These are phyloP conservation scores for Gracilaria gracilis DNA, from an alignment of 23 red algal genomes.

Conservation along the genomic window DNA sequence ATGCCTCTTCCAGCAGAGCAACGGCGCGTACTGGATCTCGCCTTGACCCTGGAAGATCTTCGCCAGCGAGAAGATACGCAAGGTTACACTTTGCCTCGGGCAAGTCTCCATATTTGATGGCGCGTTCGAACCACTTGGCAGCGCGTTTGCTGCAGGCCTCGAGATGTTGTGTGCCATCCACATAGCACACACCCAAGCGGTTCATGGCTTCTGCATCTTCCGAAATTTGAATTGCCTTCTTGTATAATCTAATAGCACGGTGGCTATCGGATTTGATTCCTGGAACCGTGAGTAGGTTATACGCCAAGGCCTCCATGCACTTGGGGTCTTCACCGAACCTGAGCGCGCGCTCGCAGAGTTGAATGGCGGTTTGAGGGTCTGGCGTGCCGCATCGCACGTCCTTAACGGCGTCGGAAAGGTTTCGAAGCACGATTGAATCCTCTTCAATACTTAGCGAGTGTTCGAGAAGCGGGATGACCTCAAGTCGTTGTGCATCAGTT, in stretches of 20 bases:
- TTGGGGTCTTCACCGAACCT: slow-evolving; percentile 21
- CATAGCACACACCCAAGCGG: background rate
- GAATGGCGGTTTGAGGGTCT: background rate
- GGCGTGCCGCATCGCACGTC: background rate
- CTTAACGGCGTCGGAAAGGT: slow-evolving; percentile 15
- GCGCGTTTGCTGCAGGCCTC: background rate
- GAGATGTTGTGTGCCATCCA: background rate
- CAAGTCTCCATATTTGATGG: background rate
- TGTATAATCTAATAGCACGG: background rate
- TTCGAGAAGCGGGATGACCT: slow-evolving; percentile 7
- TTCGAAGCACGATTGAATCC: background rate
- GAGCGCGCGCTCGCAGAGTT: background rate
- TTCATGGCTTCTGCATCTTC: slow-evolving; percentile 14
- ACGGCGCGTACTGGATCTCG: slow-evolving; percentile 13
- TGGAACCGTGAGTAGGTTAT: background rate
- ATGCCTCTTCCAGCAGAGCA: background rate
- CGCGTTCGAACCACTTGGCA: background rate
- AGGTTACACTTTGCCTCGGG: slow-evolving; percentile 10
- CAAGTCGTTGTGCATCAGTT: background rate
- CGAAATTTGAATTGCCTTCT: background rate
- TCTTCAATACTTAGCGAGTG: background rate
- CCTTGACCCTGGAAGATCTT: background rate
- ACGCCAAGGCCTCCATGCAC: background rate
- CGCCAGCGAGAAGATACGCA: slow-evolving; percentile 2
- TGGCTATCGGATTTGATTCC: background rate